A percentile compares a stretch with the other conserved stretches of the same genome.
Conservation (phyloP, 345 rosid genomes). For the Bruguiera parviflora region DNA sequence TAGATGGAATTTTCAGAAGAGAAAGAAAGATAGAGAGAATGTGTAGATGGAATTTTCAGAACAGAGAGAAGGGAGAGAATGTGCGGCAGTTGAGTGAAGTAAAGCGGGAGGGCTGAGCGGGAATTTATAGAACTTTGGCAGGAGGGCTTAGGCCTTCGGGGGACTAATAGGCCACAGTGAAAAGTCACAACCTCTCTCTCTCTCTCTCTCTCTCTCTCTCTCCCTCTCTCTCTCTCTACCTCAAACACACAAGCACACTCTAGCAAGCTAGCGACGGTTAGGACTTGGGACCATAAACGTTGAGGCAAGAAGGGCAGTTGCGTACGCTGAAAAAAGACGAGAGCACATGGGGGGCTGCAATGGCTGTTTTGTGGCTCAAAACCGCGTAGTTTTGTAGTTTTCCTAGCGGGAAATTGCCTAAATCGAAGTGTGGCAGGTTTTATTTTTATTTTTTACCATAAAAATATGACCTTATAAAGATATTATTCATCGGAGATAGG, state of each 20-base stretch:
- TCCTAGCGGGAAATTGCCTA: slow-evolving; percentile 7
- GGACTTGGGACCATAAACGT: neutral
- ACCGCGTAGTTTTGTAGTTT: slow-evolving; percentile 14
- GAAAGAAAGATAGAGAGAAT: no score
- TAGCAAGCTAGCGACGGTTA: slow-evolving; percentile 11
- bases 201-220: neutral
- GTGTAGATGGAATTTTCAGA: neutral
- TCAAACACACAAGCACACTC: slow-evolving; percentile 1
- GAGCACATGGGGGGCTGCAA: slow-evolving; percentile 3
- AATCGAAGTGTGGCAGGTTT: slow-evolving; percentile 7
- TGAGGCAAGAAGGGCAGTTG: no score
- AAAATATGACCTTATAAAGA: no score
- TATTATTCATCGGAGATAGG: no score
- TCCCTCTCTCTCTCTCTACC: no score
- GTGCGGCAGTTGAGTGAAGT: slow-evolving; percentile 42
- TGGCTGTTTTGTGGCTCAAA: neutral
- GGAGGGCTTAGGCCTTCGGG: slow-evolving; percentile 6
- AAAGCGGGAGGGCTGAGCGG: slow-evolving; percentile 17
- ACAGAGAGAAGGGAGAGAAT: slow-evolving; percentile 12
- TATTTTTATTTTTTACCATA: slow-evolving; percentile 1
- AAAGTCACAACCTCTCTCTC: neutral
- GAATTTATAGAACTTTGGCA: slow-evolving; percentile 50
- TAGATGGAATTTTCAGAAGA: slow-evolving; percentile 14
- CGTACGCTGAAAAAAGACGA: no score
- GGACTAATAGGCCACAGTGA: slow-evolving; percentile 23